A percentile compares a stretch with the other conserved stretches of the same genome.
These are phyloP conservation scores for Debaryomycetaceae sp. DNA, from an alignment of 1,139 yeast species.

Conservation along the genomic window DNA sequence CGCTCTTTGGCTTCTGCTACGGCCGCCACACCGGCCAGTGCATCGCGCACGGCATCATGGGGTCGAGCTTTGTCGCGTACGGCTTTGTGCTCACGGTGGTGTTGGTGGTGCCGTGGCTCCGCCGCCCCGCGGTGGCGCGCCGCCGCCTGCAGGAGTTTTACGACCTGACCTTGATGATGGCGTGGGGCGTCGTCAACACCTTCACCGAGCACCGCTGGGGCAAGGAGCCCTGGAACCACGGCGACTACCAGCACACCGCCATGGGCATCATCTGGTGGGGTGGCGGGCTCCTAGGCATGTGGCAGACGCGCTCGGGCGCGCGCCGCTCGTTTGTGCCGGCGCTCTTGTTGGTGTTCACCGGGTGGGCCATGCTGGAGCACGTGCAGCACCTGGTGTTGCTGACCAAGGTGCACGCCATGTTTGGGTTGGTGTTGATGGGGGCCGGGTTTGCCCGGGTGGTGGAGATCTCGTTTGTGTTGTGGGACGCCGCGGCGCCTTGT, in stretches of 20 bases:
- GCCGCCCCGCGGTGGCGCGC: constrained; percentile 37
- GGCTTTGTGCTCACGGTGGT: constrained; percentile 68
- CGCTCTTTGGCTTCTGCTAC: constrained; percentile 78
- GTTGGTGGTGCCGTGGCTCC: constrained; percentile 64
- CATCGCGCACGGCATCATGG: constrained; percentile 96
- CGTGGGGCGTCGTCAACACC: constrained; percentile 91
- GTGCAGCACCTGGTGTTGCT: constrained; percentile 69
- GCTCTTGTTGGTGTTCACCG: constrained; percentile 75
- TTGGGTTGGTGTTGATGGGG: constrained; percentile 73
- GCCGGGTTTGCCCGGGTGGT: constrained; percentile 74
- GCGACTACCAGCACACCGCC: constrained; percentile 89
- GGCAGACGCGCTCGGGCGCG: constrained; percentile 51
- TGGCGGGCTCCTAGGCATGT: constrained; percentile 83
- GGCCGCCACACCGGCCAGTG: constrained; percentile 81
- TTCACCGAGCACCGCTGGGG: constrained; percentile 98
- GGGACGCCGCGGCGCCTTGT: too few species aligned
- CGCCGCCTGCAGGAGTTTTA: constrained; percentile 82
- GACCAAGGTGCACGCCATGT: constrained; percentile 81
- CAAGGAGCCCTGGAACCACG: constrained; percentile 77
- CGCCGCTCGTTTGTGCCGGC: constrained; percentile 81
- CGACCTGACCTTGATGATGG: constrained; percentile 74
- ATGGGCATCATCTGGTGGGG: constrained; percentile 98
- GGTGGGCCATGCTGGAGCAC: constrained; percentile 93
- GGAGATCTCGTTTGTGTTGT: constrained; percentile 70
- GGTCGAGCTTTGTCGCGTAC: constrained; percentile 75